Evolutionary conservation across 345 rosid species (phyloP).

Genomic region (Brassica incana): DNA sequence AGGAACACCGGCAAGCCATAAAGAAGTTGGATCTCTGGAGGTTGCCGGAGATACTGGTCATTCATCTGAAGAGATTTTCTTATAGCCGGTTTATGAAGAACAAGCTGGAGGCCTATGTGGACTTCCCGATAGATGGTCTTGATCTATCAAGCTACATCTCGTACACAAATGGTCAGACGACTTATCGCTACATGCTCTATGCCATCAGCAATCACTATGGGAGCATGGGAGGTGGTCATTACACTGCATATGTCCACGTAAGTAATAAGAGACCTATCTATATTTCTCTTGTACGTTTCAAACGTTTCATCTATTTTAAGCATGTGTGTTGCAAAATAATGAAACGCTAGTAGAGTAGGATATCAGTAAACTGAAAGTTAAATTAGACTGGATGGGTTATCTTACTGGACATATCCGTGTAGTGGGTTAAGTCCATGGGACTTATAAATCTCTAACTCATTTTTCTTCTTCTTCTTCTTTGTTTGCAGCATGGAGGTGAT

Average conservation of each 20-base stretch:
- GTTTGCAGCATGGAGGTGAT: slow-evolving; percentile 80
- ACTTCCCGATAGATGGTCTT: slow-evolving; percentile 87
- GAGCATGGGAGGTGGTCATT: slow-evolving; percentile 98
- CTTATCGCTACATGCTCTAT: slow-evolving; percentile 79
- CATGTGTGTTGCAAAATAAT: slow-evolving; percentile 9
- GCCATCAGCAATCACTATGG: slow-evolving; percentile 97
- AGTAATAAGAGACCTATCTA: slow-evolving; percentile 40
- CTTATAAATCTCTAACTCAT: not conserved
- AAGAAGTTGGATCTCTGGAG: slow-evolving; percentile 98
- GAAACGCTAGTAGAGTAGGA: not conserved
- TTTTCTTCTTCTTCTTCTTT: not conserved
- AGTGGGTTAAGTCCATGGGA: not conserved
- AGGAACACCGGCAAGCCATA: slow-evolving; percentile 83
- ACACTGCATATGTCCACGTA: slow-evolving; percentile 98
- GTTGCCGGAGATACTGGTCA: slow-evolving; percentile 86
- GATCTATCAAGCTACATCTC: slow-evolving; percentile 77
- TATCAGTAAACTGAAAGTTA: not conserved
- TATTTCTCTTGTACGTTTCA: slow-evolving; percentile 5
- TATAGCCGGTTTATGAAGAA: slow-evolving; percentile 81
- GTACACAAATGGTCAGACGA: slow-evolving; percentile 49
- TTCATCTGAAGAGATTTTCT: slow-evolving; percentile 94
- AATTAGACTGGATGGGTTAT: not conserved
- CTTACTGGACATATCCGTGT: not conserved
- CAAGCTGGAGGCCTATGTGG: slow-evolving; percentile 92
- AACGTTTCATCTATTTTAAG: not conserved